A percentile compares a stretch with the other conserved stretches of the same genome.
These are phyloP conservation scores for Leccinum sublutescens DNA, from an alignment of 768 basidiomycete genomes.

Conservation along the genomic window DNA sequence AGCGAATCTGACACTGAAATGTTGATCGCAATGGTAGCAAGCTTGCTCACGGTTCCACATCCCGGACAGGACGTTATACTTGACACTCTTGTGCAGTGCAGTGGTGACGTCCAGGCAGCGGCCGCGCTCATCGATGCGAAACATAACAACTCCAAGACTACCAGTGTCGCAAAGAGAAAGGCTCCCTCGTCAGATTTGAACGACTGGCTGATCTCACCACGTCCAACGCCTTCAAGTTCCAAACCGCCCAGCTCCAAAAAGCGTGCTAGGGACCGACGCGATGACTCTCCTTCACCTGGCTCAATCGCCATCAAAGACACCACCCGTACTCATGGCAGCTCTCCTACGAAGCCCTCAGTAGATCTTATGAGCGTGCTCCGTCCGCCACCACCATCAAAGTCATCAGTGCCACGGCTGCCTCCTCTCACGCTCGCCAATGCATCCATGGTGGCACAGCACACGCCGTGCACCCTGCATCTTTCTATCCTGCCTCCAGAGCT, in stretches of 20 bases:
- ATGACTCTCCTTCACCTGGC: background rate
- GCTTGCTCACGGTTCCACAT: constrained; percentile 42
- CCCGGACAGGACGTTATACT: constrained; percentile 46
- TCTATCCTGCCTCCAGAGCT: constrained; percentile 71
- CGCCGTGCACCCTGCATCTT: constrained; percentile 72
- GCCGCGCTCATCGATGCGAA: constrained; percentile 39
- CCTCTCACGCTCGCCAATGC: constrained; percentile 66
- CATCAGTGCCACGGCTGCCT: constrained; percentile 37
- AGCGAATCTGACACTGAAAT: constrained; percentile 57
- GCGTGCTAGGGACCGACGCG: constrained; percentile 6
- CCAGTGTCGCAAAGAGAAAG: constrained; percentile 41
- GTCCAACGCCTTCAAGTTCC: constrained; percentile 19
- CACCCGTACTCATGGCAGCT: constrained; percentile 10
- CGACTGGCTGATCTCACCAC: constrained; percentile 47
- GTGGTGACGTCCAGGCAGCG: constrained; percentile 57
- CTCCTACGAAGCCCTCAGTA: constrained; percentile 33
- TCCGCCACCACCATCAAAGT: constrained; percentile 43
- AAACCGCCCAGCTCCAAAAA: constrained; percentile 22
- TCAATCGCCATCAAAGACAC: constrained; percentile 17
- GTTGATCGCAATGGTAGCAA: constrained; percentile 64
- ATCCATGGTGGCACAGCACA: constrained; percentile 62
- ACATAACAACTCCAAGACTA: constrained; percentile 16
- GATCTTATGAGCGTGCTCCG: constrained; percentile 59
- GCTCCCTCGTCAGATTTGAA: constrained; percentile 47
- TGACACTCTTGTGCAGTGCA: constrained; percentile 53